Evolutionary conservation across 495 filamentous ascomycete species (phyloP), one percentile per base, ranked within the genome.

Genomic region (Xylaria scruposa): DNA sequence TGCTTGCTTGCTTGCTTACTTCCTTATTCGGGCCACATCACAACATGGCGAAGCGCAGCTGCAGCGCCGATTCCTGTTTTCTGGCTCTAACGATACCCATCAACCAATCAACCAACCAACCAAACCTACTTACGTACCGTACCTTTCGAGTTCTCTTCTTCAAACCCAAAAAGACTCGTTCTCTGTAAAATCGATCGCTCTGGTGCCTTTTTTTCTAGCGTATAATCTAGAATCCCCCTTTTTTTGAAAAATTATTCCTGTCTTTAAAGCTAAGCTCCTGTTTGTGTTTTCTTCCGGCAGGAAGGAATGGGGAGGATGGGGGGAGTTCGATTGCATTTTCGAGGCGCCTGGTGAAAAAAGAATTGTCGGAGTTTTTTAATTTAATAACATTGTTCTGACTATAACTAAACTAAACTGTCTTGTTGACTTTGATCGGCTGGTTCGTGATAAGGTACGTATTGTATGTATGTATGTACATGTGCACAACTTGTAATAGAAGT

Each of bases 281-380:
- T 31, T 3, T 31, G 10, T 49, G 21, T 54, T 19, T 19, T 38
- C 24, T n/a, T 36, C 58, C 12, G 17, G 19, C 21, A 12, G 19
- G 40, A 68, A 40, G 26, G 60, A 38, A n/a, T 13, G 33, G 38
- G 24, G 31, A 40, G 24, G 46, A 8, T n/a, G n/a, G 3, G 38
- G 33, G 66, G 40, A 49, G 56, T 69, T 61, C 40, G 42, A 69
- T 59, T 59, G 67, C 67, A 69, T 69, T 69, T 69, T 49, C 67
- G 15, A 61, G 53, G 67, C 67, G 67, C 49, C 56, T 38, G 47
- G 65, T 54, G 26, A 33, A 67, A 40, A 40, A 67, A 64, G 47
- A 21, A 65, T n/a, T 19, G 38, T 31, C 29, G 65, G 47, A 38
- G 21, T 67, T 49, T 31, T 31, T n/a, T 13, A 49, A 66, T 66